Evolutionary conservation across 345 rosid genomes (phyloP).

Genomic region (Rhodamnia rubescens): DNA sequence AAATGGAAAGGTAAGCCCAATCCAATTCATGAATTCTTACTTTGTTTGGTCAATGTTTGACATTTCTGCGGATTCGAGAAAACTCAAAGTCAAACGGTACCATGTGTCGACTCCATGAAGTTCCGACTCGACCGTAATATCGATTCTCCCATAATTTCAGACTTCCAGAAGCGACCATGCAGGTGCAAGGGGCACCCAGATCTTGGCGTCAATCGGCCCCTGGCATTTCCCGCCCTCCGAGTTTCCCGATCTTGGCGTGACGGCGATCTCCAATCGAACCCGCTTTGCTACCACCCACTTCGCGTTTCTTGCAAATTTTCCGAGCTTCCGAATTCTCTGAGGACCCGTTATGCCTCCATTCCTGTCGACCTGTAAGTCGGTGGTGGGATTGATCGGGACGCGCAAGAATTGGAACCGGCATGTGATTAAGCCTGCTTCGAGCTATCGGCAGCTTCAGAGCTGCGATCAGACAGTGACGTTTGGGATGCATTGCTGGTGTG

Average conservation of each 20-base stretch:
- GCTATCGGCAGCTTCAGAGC: not conserved
- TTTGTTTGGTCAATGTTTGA: too few relatives aligned
- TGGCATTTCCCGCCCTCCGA: not conserved
- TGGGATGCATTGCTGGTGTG: slow-evolving; percentile 23
- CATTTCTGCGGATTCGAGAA: too few relatives aligned
- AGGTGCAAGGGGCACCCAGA: too few relatives aligned
- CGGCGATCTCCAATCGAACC: not conserved
- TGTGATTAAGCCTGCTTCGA: slow-evolving; percentile 12
- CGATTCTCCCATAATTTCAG: too few relatives aligned
- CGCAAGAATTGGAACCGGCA: slow-evolving; percentile 19
- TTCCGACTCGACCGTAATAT: too few relatives aligned
- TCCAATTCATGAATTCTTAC: too few relatives aligned
- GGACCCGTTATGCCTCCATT: slow-evolving; percentile 46
- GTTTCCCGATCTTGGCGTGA: not conserved
- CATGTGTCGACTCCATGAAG: too few relatives aligned
- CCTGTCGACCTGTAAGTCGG: slow-evolving; percentile 31
- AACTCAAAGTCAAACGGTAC: too few relatives aligned
- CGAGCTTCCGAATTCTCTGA: not conserved
- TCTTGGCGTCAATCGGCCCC: not conserved
- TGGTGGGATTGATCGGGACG: slow-evolving; percentile 25
- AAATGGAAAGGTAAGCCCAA: too few relatives aligned
- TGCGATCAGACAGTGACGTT: slow-evolving; percentile 24
- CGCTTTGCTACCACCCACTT: not conserved
- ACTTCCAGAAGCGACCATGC: not conserved
- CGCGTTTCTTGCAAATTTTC: not conserved